Evolutionary conservation across 176 grass and related monocot genomes (phyloP).

Genomic region (Echinochloa phyllopogon): DNA sequence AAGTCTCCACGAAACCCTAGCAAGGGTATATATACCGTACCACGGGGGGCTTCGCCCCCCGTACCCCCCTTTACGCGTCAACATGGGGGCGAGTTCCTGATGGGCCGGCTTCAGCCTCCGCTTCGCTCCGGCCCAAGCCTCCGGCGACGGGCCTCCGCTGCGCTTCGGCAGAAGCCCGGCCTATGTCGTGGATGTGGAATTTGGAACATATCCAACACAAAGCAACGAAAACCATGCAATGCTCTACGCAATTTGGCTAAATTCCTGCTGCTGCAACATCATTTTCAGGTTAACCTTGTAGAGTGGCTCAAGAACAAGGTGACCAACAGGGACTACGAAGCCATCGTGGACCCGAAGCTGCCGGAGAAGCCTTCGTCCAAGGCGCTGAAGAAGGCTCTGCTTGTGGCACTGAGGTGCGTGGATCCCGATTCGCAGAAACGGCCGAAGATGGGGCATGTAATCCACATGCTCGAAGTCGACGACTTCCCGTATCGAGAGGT

Average conservation of each 20-base stretch:
- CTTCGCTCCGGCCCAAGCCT: too few species aligned
- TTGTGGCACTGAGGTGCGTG: constrained; percentile 89
- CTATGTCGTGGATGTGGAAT: too few species aligned
- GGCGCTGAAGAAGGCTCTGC: constrained; percentile 82
- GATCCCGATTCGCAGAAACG: constrained; percentile 93
- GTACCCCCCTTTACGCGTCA: too few species aligned
- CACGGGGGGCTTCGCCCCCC: too few species aligned
- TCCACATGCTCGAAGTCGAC: constrained; percentile 98
- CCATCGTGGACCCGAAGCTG: constrained; percentile 78
- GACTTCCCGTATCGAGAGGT: constrained; percentile 95
- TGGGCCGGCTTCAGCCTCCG: too few species aligned
- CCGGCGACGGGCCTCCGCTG: too few species aligned
- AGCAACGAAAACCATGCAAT: not conserved
- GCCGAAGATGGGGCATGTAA: constrained; percentile 96
- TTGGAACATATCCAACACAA: too few species aligned
- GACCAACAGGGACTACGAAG: constrained; percentile 76
- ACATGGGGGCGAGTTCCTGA: too few species aligned
- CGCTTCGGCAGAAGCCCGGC: too few species aligned
- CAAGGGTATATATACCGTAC: too few species aligned
- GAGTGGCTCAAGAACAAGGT: constrained; percentile 98
- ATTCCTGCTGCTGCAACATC: not conserved
- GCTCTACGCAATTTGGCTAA: not conserved
- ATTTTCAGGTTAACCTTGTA: constrained; percentile 84
- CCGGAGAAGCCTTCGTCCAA: constrained; percentile 78
- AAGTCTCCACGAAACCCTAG: too few species aligned